These are phyloP conservation scores for Scheffersomyces insectosa DNA, from an alignment of 1,139 yeast genomes.

Conservation along the genomic window DNA sequence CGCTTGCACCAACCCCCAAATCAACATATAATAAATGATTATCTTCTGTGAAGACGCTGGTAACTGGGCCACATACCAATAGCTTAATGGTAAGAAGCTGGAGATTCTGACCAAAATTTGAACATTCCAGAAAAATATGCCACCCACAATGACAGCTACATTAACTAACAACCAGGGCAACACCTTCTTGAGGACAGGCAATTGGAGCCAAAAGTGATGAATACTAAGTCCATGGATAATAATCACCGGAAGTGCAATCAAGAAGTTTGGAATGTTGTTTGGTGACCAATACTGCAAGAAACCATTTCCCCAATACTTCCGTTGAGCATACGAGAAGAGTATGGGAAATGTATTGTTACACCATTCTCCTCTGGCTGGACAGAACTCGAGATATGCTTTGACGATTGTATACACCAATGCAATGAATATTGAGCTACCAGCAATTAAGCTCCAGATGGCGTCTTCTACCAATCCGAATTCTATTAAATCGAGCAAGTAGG, in stretches of 20 bases:
- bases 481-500: conserved; percentile 60
- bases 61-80: conserved; percentile 65
- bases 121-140: conserved; percentile 70
- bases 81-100: conserved; percentile 71
- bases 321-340: conserved; percentile 74
- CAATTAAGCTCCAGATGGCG: conserved; percentile 34
- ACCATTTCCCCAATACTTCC: conserved; percentile 83
- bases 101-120: conserved; percentile 83
- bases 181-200: conserved; percentile 35
- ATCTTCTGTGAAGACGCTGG: conserved; percentile 20
- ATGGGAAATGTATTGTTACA: conserved; percentile 60
- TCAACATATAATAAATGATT: conserved; percentile 43
- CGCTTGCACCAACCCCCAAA: conserved; percentile 62
- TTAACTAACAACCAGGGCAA: conserved; percentile 39
- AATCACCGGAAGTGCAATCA: conserved; percentile 73
- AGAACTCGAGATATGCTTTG: conserved; percentile 56
- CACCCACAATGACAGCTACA: conserved; percentile 46
- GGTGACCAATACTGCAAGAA: conserved; percentile 79
- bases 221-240: conserved; percentile 31
- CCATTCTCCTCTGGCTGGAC: conserved; percentile 75
- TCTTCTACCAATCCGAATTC: conserved; percentile 21
- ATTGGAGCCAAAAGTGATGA: conserved; percentile 30
- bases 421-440: conserved; percentile 56
- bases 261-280: conserved; percentile 79
- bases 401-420: conserved; percentile 50